Evolutionary conservation across 208 protist species (phyloP), one percentile per base, ranked within the genome.

Genomic region (Jaenimonas drosophilae): DNA sequence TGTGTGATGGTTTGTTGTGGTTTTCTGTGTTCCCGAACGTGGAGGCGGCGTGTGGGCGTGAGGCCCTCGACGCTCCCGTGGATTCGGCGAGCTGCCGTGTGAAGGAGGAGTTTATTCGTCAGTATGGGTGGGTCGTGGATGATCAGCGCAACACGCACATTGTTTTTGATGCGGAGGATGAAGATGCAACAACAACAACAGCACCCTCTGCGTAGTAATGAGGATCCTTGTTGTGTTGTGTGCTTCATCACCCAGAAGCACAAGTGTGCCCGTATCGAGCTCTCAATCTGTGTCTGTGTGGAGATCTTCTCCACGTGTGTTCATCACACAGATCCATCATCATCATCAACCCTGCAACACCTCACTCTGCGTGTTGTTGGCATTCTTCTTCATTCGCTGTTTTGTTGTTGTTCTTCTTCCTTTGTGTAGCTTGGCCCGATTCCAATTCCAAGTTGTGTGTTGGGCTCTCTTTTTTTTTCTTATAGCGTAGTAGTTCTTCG

Each of bases 121-220:
- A 92, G 54, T 92, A 88, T 47, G 84, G 84, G 1, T 92, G 84
- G 79, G 68, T 86, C 32, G 31, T 85, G 12, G 79, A 92, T 29
- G 64, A 83, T 27, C 50, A 47, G 9, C 24, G 21, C 37, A 91
- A 91, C 54, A 20, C 28, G 37, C 23, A 25, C 19, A 20, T 17
- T 42, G 3, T 24, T 26, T 19, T 46, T 49, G 14, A 7, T 38
- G 17, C 39, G 47, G 3, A 20, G 32, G 20, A 9, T 20, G 14
- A 55, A 24, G n/a, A 34, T 16, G 14, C 9, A 34, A 34, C 9
- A 34, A 34, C 14, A 34, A 16, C 31, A 16, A 34, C 14, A 16
- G 9, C 31, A 34, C 14, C 14, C 9, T 34, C 9, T 34, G 9
- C 31, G 11, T 34, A 34, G 9, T 34, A 16, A 34, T 34, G 14